Evolutionary conservation across 352 stramenopile species (phyloP), one percentile per base, ranked within the genome.

Genomic region (Elongisporangium anandrum): DNA sequence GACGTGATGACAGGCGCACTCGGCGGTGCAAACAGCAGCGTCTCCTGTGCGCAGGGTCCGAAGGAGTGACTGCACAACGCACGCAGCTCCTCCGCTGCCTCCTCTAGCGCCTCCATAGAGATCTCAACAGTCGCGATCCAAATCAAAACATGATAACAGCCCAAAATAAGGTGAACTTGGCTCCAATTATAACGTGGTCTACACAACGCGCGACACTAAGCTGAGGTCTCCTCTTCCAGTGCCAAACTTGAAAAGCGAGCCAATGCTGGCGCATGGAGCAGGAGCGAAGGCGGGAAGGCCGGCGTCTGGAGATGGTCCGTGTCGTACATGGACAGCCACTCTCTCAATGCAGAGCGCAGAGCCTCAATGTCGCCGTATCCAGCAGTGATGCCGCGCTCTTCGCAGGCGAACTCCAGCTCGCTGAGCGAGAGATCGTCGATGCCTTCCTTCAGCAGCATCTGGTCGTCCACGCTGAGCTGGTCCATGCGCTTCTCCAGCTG

Each of bases 271-370:
- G 85, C 85, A 55, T 95, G 85, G 17, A 93, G 68, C 57, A 95
- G 50, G 26, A 95, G 64, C 26, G 85, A 91, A 10, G 76, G 29
- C 0, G 85, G 77, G 9, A 88, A 60, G 24, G 56, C 54, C 12
- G 66, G 68, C 5, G 62, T 64, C 12, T 63, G 57, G 13, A 63
- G 56, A 50, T 77, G 68, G 60, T 84, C 70, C n/a, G 60, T 54
- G 52, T 87, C 71, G 64, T 95, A 95, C 72, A 95, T 90, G 24
- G 70, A 70, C 9, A 95, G 72, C 85, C 85, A 95, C 51, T 95
- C 75, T 10, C 66, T 53, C 34, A 95, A 57, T 5, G 72, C 79
- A 2, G 50, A 51, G 2, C 73, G 79, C 38, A 92, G 64, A 34
- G 60, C 70, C 56, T 83, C 65, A 29, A 88, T 85, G 19, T 90